Evolutionary conservation across 805 yeast species (phyloP).

Genomic region (Teunomyces gatunensis): DNA sequence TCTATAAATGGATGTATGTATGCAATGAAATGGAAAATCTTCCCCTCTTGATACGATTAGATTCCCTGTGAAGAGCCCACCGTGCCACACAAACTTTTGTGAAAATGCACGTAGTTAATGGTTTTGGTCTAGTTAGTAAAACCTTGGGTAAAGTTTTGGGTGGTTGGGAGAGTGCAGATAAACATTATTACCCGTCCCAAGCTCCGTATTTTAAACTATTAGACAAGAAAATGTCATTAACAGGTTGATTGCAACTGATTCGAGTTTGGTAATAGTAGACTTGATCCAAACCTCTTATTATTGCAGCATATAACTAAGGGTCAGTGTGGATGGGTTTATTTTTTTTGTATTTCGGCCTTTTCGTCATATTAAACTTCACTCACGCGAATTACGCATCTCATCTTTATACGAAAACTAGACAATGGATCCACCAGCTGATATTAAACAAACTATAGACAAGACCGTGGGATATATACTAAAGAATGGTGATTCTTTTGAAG

Average conservation of each 20-base stretch:
- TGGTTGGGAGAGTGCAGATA: neutral
- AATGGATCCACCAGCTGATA: constrained; percentile 5
- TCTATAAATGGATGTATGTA: too few relatives aligned
- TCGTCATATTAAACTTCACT: neutral
- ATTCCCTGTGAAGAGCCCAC: neutral
- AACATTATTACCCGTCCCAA: neutral
- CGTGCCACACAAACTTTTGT: neutral
- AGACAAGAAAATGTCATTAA: neutral
- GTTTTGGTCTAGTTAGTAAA: neutral
- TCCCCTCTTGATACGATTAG: too few relatives aligned
- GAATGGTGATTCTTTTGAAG: constrained; percentile 68
- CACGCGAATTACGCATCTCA: constrained; percentile 1
- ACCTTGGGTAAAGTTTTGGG: neutral
- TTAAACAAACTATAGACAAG: constrained; percentile 55
- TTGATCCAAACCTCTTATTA: too few relatives aligned
- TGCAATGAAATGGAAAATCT: too few relatives aligned
- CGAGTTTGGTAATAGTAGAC: too few relatives aligned
- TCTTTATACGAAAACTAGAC: neutral
- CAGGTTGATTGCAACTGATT: too few relatives aligned
- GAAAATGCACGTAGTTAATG: neutral
- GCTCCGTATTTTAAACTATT: neutral
- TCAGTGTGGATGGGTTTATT: neutral
- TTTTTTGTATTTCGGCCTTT: neutral
- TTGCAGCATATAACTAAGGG: neutral
- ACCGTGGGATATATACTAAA: constrained; percentile 68